Evolutionary conservation across 768 basidiomycete species (phyloP), one percentile per base, ranked within the genome.

Genomic region (Agrocybe pediades): DNA sequence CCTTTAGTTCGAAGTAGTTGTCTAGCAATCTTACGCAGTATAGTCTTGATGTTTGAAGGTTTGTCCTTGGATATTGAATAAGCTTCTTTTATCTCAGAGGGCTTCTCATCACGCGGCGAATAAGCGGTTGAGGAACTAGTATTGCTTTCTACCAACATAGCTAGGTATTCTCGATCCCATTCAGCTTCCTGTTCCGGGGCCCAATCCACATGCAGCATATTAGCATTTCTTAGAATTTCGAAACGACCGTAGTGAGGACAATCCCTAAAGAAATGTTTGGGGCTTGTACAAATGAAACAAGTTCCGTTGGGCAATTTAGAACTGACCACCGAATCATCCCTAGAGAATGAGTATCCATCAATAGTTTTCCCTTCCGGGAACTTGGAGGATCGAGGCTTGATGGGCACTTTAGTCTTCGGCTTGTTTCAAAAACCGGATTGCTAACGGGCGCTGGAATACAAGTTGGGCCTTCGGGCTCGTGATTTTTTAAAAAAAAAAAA

Each of bases 251-350:
- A 53, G 24, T 62, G 61, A 0, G 58, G 43, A 29, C 61, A 62
- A 29, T 62, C 61, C 2, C 52, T 2, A 2, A 41, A 42, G 30
- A 57, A 42, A 25, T 62, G 29, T 30, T 30, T 30, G 15, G 62
- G 61, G 25, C 61, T 62, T 2, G 58, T 58, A 43, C 63, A 62
- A 2, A 64, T 58, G 45, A 51, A 60, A 44, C 63, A 64, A n/a
- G 7, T 27, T 0, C 56, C 58, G 9, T 57, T 56, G 9, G 60
- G 57, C 1, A 27, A 13, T 9, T 44, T 40, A 2, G 33, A 8
- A 23, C 54, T 56, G 24, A 23, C 17, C 3, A 45, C 40, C 3
- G 54, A 45, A 25, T 56, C 49, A 41, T 55, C 46, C 16, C 54
- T 19, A 13, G n/a, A n/a, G n/a, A n/a, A n/a, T n/a, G n/a, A n/a